Evolutionary conservation across 139 green algal species (phyloP), one percentile per base, ranked within the genome.

Genomic region (Pleodorina starrii): DNA sequence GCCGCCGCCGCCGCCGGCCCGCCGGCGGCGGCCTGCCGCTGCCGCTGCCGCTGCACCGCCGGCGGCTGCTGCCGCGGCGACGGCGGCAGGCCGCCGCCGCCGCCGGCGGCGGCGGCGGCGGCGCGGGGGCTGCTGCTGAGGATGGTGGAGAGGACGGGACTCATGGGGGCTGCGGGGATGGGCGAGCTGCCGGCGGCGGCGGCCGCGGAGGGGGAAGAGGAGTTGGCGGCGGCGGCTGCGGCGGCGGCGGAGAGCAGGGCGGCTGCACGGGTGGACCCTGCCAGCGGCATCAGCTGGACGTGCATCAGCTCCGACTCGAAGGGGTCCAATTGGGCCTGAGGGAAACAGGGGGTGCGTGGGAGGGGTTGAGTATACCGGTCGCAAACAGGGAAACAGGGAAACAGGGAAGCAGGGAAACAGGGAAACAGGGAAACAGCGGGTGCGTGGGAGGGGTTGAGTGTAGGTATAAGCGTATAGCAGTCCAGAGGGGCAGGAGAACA

Each of bases 301-400:
- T 69, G 60, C 81, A 87, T 63, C 43, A 16, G 5, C 29, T 87
- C 63, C 0, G 63, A 51, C 35, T 87, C 81, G 29, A 35, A 66
- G 29, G 81, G 63, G 46, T 87, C 81, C 43, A 87, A 63, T 36
- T 87, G 81, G 44, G 81, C 81, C 81, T 87, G 80, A 5, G 51
- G 50, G 48, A 14, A 21, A 25, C 63, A 40, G 5, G n/a, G 27
- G 29, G 63, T 9, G 27, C 5, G n/a, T n/a, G n/a, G n/a, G n/a
- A n/a, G n/a, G n/a, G n/a, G n/a, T n/a, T n/a, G n/a, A n/a, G n/a
- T n/a, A n/a, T n/a, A n/a, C n/a, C n/a, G n/a, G n/a, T n/a, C n/a
- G n/a, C n/a, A n/a, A n/a, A n/a, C n/a, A n/a, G n/a, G n/a, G n/a
- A n/a, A n/a, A n/a, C n/a, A n/a, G n/a, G n/a, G n/a, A n/a, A n/a